Base-by-base conservation (phyloP, 345 rosid species). In the Ceriops zippeliana region DNA sequence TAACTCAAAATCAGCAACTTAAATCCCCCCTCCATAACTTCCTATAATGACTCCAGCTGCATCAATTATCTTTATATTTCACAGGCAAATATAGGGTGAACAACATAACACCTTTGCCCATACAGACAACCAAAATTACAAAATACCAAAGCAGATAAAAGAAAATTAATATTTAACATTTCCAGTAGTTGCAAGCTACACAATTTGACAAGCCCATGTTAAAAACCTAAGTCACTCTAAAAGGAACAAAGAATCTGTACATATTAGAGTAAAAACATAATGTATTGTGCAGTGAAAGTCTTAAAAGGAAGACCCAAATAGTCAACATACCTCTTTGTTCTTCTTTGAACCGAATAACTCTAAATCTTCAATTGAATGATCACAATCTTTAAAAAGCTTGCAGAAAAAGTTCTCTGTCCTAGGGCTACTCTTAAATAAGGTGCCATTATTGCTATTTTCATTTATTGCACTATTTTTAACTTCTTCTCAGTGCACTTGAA, bases 371-470 rank as follows among this genome's bases (percentile, higher is more conserved):
- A 92, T 85, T 52, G 97, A 92, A 60, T 90, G 91, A 22, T 92
- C 99, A 52, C 96, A 91, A 70, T 96, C 99, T 81, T 87, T 89
- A 75, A 96, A 96, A 75, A 96, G 82, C 81, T 96, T 96, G 70
- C 96, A 96, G 79, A 96, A 96, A 82, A 96, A 96, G 69, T 78
- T 92, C 77, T 96, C 99, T 10, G 97, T 90, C 66, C 99, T 95
- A 4, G 96, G 98, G 78, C 98, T 96, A 77, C 93, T 89, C 80
- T 92, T 98, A 75, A 47, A 80, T 80, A 89, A 73, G 68, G 78
- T n/a, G n/a, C n/a, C n/a, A 68, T 69, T 75, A 71, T 78, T 78
- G n/a, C 81, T 83, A 79, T 67, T 24, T 24, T 24, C 26, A 24
- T 24, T 86, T 35, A 75, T 78, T 49, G 76, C 63, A 68, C 80